Base-by-base conservation (phyloP, 83 land plant species). In the Larix sibirica region DNA sequence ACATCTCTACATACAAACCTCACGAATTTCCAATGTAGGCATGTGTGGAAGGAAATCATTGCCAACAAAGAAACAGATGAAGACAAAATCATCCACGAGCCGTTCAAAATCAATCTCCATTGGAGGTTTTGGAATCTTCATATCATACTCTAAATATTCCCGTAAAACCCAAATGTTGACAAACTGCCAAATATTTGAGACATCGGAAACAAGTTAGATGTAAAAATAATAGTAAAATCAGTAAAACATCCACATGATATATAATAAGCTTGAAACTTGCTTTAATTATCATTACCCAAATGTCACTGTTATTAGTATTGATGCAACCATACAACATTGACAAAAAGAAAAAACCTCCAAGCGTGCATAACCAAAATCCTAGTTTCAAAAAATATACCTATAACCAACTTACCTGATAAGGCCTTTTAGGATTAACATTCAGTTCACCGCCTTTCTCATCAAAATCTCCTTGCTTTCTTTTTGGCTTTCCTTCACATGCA, bases 41-140 rank as follows among this genome's bases (percentile, higher is more conserved):
- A 94, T 87, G 80, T 94, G 96, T 4, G 96, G 96, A 56, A 94
- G 91, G 83, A 94, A 94, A 80, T 94, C 96, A 88, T 94, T 94
- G 50, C 96, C 96, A 77, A 94, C 93, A 84, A 94, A 92, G 65
- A 94, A 92, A 80, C 96, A 94, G 83, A 94, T 85, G 81, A 94
- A 94, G 23, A 94, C 95, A 86, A 91, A 94, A 83, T 94, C 96
- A 82, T 94, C 96, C 24, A 92, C 82, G 33, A 94, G 71, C 6
- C 96, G 86, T 81, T 94, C 94, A 78, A 92, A 86, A 66, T 92
- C 89, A 42, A 83, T 77, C 63, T 87, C 79, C 42, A 88, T 59
- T 21, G 84, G 78, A 59, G 90, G 83, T 50, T 84, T 83, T 12
- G 85, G 73, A 36, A 92, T 87, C 62, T 44, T 67, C 85, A 94